Conservation (phyloP, 441 rosid species). For the Corymbia citriodora region DNA sequence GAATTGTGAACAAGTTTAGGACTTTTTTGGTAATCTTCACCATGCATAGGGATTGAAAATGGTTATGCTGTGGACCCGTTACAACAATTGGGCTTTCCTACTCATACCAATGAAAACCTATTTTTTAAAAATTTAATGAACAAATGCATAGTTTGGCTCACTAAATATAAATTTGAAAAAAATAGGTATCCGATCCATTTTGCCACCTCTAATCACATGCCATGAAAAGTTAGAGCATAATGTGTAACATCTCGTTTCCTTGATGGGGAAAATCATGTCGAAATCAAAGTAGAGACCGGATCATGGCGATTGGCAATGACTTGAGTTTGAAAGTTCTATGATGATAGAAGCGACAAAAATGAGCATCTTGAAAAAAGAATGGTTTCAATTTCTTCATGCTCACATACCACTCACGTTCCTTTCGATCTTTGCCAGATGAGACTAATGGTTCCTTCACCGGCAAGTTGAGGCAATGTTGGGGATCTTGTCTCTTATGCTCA, state of each 20-base stretch:
- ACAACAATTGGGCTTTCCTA: not conserved
- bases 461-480: no score
- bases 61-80: not conserved
- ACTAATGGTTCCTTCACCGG: not conserved
- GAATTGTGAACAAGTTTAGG: accelerated
- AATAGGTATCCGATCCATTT: not conserved
- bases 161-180: not conserved
- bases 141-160: not conserved
- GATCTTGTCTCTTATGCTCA: no score
- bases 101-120: not conserved
- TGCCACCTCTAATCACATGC: not conserved
- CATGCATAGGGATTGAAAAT: not conserved
- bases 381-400: not conserved
- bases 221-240: not conserved
- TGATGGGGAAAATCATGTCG: not conserved
- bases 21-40: not conserved
- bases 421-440: not conserved
- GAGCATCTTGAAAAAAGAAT: not conserved
- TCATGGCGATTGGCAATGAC: not conserved
- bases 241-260: not conserved
- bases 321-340: not conserved
- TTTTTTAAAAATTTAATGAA: not conserved
- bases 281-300: not conserved
- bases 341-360: not conserved
- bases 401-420: not conserved